phyloP scores from a whole-genome alignment of 2,329 filamentous ascomycete genomes.

The Stemphylium beticola region DNA sequence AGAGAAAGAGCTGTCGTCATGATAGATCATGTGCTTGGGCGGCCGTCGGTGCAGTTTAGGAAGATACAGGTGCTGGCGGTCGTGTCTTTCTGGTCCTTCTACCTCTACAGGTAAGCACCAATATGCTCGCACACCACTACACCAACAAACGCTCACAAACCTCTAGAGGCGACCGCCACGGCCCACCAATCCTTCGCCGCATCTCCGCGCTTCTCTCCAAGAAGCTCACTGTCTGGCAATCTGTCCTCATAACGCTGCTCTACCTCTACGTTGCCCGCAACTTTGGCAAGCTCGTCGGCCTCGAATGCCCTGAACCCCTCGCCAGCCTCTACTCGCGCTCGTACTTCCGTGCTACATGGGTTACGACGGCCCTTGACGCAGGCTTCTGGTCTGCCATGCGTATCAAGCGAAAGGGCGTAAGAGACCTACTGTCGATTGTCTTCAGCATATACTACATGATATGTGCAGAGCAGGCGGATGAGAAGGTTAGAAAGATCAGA shows the following conservation, averaged over 20 bases:
- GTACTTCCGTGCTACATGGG: slow-evolving; percentile 97
- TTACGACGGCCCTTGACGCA: slow-evolving; percentile 90
- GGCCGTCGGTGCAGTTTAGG: slow-evolving; percentile 88
- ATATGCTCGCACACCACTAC: background rate
- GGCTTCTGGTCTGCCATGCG: slow-evolving; percentile 99
- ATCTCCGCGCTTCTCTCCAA: slow-evolving; percentile 74
- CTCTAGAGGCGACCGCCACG: slow-evolving; percentile 80
- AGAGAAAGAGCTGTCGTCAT: slow-evolving; percentile 24
- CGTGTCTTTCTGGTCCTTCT: slow-evolving; percentile 87
- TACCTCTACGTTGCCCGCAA: slow-evolving; percentile 92
- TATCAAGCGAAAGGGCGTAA: slow-evolving; percentile 78
- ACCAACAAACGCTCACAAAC: slow-evolving; percentile 19
- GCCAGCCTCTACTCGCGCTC: slow-evolving; percentile 90
- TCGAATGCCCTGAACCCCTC: slow-evolving; percentile 91
- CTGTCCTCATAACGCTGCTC: slow-evolving; percentile 82
- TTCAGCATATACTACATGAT: slow-evolving; percentile 92
- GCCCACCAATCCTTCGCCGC: slow-evolving; percentile 75
- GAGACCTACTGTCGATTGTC: slow-evolving; percentile 80
- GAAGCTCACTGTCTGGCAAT: slow-evolving; percentile 86
- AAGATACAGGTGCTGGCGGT: slow-evolving; percentile 93
- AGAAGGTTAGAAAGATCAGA: slow-evolving; percentile 91
- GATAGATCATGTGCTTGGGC: slow-evolving; percentile 85
- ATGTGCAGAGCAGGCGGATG: slow-evolving; percentile 91
- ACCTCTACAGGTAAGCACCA: slow-evolving; percentile 71
- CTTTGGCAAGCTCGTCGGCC: slow-evolving; percentile 87